A percentile compares a stretch with the other conserved stretches of the same genome.
Evolutionary conservation across 441 rosid genomes (phyloP).

Genomic region (Breynia disticha): DNA sequence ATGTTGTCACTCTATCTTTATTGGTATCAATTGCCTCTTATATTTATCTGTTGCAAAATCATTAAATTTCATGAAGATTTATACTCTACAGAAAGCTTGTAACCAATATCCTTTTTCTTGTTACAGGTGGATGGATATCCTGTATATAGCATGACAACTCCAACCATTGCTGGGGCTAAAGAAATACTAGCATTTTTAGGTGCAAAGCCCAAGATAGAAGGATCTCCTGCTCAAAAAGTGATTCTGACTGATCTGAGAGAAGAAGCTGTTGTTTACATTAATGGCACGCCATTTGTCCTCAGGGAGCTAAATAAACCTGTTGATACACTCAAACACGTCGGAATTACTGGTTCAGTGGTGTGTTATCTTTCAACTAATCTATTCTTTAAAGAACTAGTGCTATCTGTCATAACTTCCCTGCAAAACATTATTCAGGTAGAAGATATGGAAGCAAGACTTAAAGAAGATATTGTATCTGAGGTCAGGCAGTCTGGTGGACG

Average conservation of each 20-base stretch:
- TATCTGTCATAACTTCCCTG: constrained; percentile 14
- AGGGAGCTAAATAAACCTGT: constrained; percentile 93
- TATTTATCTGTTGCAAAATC: not conserved
- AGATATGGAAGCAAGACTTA: constrained; percentile 76
- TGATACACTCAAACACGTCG: constrained; percentile 90
- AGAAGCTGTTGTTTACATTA: constrained; percentile 94
- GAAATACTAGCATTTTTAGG: constrained; percentile 84
- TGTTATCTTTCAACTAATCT: constrained; percentile 17
- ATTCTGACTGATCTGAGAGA: constrained; percentile 87
- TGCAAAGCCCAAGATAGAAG: constrained; percentile 53
- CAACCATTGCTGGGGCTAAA: constrained; percentile 76
- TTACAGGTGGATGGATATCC: constrained; percentile 89
- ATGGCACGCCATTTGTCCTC: constrained; percentile 89
- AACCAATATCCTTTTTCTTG: constrained; percentile 3
- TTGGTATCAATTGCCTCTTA: not conserved
- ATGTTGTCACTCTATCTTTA: too few species aligned
- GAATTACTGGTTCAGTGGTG: constrained; percentile 89
- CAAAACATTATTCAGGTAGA: constrained; percentile 54
- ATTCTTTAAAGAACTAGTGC: not conserved
- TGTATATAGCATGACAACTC: constrained; percentile 98
- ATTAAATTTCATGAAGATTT: too few species aligned
- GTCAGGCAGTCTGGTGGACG: constrained; percentile 68
- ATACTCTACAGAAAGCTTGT: not conserved
- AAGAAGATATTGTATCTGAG: constrained; percentile 86
- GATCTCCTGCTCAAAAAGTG: constrained; percentile 38